phyloP scores from a whole-genome alignment of 2,329 filamentous ascomycete genomes.

The Aquanectria penicillioides region DNA sequence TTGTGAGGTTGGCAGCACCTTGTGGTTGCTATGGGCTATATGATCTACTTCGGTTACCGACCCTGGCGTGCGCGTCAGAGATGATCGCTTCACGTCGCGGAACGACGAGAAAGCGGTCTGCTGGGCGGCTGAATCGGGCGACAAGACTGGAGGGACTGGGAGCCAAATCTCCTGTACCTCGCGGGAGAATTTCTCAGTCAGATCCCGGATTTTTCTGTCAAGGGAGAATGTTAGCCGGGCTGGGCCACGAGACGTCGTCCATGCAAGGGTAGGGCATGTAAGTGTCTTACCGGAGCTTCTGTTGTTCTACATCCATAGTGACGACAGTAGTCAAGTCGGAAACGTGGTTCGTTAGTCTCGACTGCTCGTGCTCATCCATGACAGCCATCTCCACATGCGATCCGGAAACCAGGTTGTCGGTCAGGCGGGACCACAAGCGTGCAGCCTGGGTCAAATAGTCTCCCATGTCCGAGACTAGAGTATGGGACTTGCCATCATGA shows the following conservation, averaged over 20 bases:
- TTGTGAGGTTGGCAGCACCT: conserved; percentile 37
- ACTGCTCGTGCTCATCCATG: conserved; percentile 42
- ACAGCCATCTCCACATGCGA: conserved; percentile 45
- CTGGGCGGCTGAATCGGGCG: conserved; percentile 24
- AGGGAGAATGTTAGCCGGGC: conserved; percentile 25
- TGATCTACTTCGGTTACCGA: conserved; percentile 34
- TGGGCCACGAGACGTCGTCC: not conserved
- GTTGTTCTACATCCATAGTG: conserved; percentile 45
- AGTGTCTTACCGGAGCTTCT: conserved; percentile 46
- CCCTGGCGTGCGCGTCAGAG: conserved; percentile 27
- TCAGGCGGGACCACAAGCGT: conserved; percentile 46
- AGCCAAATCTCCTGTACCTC: conserved; percentile 48
- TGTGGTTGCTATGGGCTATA: conserved; percentile 34
- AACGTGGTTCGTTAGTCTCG: conserved; percentile 35
- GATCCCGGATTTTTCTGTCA: conserved; percentile 47
- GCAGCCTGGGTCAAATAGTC: conserved; percentile 50
- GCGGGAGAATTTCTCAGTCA: conserved; percentile 47
- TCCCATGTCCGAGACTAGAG: conserved; percentile 47
- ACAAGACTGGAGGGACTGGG: conserved; percentile 25
- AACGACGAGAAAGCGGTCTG: conserved; percentile 35
- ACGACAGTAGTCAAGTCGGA: conserved; percentile 43
- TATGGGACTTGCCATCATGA: conserved; percentile 30
- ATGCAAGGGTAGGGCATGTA: not conserved
- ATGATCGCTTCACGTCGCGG: conserved; percentile 34
- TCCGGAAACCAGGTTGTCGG: conserved; percentile 46